A percentile compares a stretch with the other conserved stretches of the same genome.
phyloP scores from a whole-genome alignment of 2,329 filamentous ascomycete genomes.

The Cladophialophora exuberans region DNA sequence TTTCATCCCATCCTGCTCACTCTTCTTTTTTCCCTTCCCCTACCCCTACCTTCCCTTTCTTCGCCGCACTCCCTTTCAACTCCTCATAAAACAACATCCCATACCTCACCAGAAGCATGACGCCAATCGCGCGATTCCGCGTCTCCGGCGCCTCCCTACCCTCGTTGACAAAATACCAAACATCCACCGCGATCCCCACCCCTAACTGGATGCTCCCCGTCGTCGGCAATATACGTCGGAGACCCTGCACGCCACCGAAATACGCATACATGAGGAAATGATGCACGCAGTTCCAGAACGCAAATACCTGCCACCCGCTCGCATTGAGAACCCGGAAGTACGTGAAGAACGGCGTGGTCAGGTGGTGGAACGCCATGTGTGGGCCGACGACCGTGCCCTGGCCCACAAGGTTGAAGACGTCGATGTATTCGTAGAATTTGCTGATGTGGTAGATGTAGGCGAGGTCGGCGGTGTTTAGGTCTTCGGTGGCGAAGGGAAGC shows the following conservation, averaged over 20 bases:
- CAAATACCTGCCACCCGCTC: conserved; percentile 37
- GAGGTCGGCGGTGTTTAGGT: conserved; percentile 12
- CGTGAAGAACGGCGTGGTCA: conserved; percentile 39
- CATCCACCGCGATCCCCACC: conserved; percentile 30
- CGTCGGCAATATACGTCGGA: conserved; percentile 29
- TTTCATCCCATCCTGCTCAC: not conserved
- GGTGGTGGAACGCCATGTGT: conserved; percentile 39
- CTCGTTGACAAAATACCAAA: conserved; percentile 12
- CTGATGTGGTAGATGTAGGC: conserved; percentile 35
- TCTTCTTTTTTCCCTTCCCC: conserved; percentile 10
- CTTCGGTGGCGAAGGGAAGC: too few species aligned
- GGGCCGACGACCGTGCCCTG: conserved; percentile 33
- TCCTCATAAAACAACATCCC: conserved; percentile 24
- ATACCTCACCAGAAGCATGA: conserved; percentile 19
- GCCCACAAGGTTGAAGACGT: conserved; percentile 38
- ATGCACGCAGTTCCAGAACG: conserved; percentile 36
- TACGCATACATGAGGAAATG: conserved; percentile 40
- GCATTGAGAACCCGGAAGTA: conserved; percentile 33
- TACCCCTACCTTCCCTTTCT: not conserved
- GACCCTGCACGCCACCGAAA: conserved; percentile 35
- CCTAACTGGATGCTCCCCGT: conserved; percentile 32
- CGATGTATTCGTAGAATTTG: conserved; percentile 40
- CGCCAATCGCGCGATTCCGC: conserved; percentile 13
- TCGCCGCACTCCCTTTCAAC: conserved; percentile 9
- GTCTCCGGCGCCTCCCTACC: conserved; percentile 11